Conservation (phyloP, 2,329 filamentous ascomycete species). For the Pyricularia pennisetigena region DNA sequence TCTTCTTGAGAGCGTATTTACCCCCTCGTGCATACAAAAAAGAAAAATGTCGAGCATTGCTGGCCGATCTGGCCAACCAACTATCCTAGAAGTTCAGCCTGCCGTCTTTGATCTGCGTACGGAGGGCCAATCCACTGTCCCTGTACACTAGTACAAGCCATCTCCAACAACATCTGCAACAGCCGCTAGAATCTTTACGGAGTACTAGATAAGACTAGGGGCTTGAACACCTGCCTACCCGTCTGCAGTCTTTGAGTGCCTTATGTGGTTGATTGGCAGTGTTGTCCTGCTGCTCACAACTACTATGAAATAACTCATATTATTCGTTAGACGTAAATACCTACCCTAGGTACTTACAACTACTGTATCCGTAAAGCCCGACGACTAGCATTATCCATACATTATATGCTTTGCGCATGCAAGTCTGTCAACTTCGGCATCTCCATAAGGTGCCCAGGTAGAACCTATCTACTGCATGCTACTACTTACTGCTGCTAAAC, state of each 20-base stretch:
- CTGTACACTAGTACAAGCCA: not conserved
- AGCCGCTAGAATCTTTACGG: not conserved
- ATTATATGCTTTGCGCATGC: not conserved
- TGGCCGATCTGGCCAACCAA: not conserved
- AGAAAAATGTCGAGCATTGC: not conserved
- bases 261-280: no score
- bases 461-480: not conserved
- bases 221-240: not conserved
- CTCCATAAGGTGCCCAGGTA: not conserved
- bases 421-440: not conserved
- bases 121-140: not conserved
- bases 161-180: not conserved
- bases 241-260: not conserved
- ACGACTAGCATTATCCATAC: not conserved
- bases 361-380: not conserved
- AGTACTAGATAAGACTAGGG: not conserved
- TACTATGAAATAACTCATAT: no score
- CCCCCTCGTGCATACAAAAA: not conserved
- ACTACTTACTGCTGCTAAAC: not conserved
- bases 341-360: no score
- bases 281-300: no score
- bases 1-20: not conserved
- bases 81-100: not conserved
- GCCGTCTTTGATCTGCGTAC: not conserved
- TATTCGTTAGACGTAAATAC: no score